Base-by-base conservation (phyloP, 2,329 filamentous ascomycete genomes). In the Hortaea werneckii region DNA sequence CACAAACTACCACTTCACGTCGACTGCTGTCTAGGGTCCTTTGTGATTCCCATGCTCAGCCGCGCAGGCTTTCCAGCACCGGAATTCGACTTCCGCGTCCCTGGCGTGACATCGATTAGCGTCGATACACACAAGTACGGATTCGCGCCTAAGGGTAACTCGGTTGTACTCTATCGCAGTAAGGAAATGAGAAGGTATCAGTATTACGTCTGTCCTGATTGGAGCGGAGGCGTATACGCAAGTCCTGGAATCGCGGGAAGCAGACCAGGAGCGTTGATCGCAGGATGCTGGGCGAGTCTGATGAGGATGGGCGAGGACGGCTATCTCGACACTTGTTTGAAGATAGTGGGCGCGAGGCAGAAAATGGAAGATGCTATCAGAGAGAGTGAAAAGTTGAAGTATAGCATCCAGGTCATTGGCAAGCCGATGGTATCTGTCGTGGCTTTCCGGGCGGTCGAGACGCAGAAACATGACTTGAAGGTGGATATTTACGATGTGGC, bases 71-170 rank as follows among this genome's bases (percentile, higher is more conserved):
- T 95, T 66, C 87, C 94, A 51, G 78, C 85, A 20, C 80, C 84
- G 56, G 81, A 80, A 5, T 96, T 96, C 62, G 92, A 98, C 66
- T 98, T 98, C 78, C 81, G 85, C 46, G 80, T 94, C 48, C 87
- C 86, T 55, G 92, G 92, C 57, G 92, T 98, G 34, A 95, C 90
- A 3, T 90, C 84, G 65, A 96, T 98, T 66, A 88, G 82, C 55
- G 94, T 89, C 65, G 92, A 98, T 65, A 98, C 92, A 2, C 92
- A 98, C 77, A 98, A 98, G 67, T 98, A 98, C 65, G 92, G 92
- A 34, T 98, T 98, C 63, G 92, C 92, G 1, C 92, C 92, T 44
- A 98, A 98, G 72, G 92, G 92, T 55, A 98, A 94, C 75, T 92
- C 85, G 43, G 92, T 88, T 1, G 76, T 95, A 10, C 76, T 98